phyloP scores from a whole-genome alignment of 164 flowering plant genomes.

The Nelumbo lutea region DNA sequence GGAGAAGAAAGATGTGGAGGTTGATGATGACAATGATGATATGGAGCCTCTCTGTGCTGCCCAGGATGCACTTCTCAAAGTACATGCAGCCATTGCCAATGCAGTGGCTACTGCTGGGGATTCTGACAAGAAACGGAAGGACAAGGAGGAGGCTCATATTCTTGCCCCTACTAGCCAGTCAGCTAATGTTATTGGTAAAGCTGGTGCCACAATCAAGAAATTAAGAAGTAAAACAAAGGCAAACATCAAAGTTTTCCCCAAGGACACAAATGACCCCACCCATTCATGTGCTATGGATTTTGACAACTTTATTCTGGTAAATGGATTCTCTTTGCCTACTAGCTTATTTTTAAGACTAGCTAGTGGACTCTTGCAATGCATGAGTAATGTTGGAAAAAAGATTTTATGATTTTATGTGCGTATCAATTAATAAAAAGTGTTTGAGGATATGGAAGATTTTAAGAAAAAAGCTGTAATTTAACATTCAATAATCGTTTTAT shows the following conservation, averaged over 20 bases:
- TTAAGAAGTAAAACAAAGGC: slow-evolving; percentile 67
- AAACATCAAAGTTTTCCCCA: slow-evolving; percentile 52
- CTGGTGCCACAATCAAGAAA: slow-evolving; percentile 75
- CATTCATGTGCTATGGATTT: slow-evolving; percentile 93
- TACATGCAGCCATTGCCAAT: slow-evolving; percentile 69
- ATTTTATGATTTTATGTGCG: background rate
- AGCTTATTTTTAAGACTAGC: no score
- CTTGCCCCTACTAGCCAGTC: slow-evolving; percentile 93
- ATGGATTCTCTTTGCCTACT: slow-evolving; percentile 7
- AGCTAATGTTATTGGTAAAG: slow-evolving; percentile 86
- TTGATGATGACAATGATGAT: slow-evolving; percentile 56
- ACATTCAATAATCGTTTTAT: no score
- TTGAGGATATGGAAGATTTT: no score
- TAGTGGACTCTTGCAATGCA: no score
- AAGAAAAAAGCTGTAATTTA: no score
- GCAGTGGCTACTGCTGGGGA: slow-evolving; percentile 46
- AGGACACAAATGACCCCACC: slow-evolving; percentile 64
- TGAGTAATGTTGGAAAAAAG: background rate
- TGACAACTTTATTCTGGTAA: slow-evolving; percentile 88
- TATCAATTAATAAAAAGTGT: no score
- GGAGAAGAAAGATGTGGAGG: slow-evolving; percentile 61
- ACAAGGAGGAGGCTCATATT: slow-evolving; percentile 69
- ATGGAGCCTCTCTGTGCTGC: slow-evolving; percentile 69
- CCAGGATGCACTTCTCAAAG: slow-evolving; percentile 84
- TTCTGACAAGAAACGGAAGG: slow-evolving; percentile 40